phyloP scores from a whole-genome alignment of 176 grass and related monocot genomes.

The Carex pumila region DNA sequence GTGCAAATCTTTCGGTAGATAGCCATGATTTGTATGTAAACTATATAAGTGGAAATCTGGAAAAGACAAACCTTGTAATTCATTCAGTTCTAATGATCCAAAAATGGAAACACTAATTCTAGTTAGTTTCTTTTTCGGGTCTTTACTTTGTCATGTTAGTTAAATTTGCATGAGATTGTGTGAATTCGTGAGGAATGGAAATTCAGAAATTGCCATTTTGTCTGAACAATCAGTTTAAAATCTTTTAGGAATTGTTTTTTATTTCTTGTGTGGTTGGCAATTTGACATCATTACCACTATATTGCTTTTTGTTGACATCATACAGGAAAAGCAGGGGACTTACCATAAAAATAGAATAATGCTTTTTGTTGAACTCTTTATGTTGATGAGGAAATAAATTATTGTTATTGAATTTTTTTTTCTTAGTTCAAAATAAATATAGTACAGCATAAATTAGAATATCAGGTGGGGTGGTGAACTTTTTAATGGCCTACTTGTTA shows the following conservation, averaged over 20 bases:
- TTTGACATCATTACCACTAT: neutral
- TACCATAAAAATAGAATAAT: neutral
- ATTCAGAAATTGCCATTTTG: neutral
- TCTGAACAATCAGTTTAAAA: neutral
- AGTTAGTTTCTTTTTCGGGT: neutral
- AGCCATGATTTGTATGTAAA: slow-evolving; percentile 19
- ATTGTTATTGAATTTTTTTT: neutral
- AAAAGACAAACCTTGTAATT: neutral
- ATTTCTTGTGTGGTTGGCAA: neutral
- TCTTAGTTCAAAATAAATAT: neutral
- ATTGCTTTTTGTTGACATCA: neutral
- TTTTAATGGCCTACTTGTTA: neutral
- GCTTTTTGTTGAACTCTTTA: neutral
- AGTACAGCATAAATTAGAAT: neutral
- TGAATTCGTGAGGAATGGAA: neutral
- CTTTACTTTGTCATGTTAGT: neutral
- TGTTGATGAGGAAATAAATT: neutral
- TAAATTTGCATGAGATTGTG: neutral
- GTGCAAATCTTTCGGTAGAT: slow-evolving; percentile 24
- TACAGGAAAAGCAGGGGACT: neutral
- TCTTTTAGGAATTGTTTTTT: neutral
- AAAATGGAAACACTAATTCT: slow-evolving; percentile 2
- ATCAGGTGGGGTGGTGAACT: neutral
- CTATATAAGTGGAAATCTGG: neutral
- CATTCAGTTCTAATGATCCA: slow-evolving; percentile 18